Conservation (phyloP, 148 eudicot genomes). For the Oxyria digyna region DNA sequence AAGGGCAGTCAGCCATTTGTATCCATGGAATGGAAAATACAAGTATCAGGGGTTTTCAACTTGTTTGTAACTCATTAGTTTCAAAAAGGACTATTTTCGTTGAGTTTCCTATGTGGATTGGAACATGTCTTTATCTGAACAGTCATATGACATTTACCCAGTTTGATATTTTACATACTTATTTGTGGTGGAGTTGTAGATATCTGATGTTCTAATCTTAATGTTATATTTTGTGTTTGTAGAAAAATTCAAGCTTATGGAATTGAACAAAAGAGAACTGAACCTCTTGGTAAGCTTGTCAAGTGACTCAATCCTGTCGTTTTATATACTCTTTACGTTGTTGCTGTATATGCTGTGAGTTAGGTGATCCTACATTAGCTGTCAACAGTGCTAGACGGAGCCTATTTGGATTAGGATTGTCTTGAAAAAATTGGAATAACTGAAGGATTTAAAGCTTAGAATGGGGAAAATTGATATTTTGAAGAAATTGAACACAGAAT, state of each 20-base stretch:
- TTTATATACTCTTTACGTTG: not conserved
- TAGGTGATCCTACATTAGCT: not conserved
- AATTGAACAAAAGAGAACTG: slow-evolving; percentile 14
- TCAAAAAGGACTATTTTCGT: not conserved
- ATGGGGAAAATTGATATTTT: too few relatives aligned
- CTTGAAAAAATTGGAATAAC: too few relatives aligned
- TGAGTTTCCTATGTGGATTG: not conserved
- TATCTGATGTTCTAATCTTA: not conserved
- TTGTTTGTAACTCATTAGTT: not conserved
- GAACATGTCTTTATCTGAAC: not conserved
- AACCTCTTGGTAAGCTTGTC: slow-evolving; percentile 23
- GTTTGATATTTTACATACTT: not conserved
- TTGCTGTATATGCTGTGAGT: not conserved
- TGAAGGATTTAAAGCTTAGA: too few relatives aligned
- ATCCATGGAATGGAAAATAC: not conserved
- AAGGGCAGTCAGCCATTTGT: not conserved
- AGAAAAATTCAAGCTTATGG: slow-evolving; percentile 29
- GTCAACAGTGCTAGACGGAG: too few relatives aligned
- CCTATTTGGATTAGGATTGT: too few relatives aligned
- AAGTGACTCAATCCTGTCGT: not conserved
- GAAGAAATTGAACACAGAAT: too few relatives aligned
- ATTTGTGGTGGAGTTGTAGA: not conserved
- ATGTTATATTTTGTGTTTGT: not conserved
- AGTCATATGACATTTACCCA: not conserved
- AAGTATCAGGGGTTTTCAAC: not conserved